phyloP scores from a whole-genome alignment of 106 monocot species.

The Dendrobium chrysotoxum region DNA sequence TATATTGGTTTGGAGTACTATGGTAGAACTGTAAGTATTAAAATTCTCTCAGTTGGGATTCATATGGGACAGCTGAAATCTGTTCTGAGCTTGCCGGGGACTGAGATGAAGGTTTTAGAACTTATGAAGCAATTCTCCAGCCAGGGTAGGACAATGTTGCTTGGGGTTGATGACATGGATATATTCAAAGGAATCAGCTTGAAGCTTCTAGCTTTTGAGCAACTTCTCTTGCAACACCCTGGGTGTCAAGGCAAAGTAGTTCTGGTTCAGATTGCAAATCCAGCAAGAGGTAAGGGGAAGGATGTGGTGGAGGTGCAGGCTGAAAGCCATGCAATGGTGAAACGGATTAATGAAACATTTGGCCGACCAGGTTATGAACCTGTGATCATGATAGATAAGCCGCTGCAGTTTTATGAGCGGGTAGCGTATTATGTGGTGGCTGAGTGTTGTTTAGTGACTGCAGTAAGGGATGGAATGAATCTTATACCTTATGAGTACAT shows the following conservation, averaged over 20 bases:
- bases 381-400: slow-evolving; percentile 48
- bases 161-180: slow-evolving; percentile 75
- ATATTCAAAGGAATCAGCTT: slow-evolving; percentile 73
- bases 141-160: slow-evolving; percentile 32
- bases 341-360: slow-evolving; percentile 49
- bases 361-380: slow-evolving; percentile 45
- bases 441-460: slow-evolving; percentile 64
- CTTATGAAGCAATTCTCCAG: slow-evolving; percentile 37
- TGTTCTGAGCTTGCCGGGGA: slow-evolving; percentile 34
- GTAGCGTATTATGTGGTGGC: slow-evolving; percentile 66
- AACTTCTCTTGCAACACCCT: slow-evolving; percentile 41
- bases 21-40: slow-evolving; percentile 54
- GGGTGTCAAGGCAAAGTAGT: slow-evolving; percentile 46
- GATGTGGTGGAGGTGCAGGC: slow-evolving; percentile 52
- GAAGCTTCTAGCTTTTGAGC: slow-evolving; percentile 63
- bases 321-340: slow-evolving; percentile 44
- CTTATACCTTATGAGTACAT: slow-evolving; percentile 71
- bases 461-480: slow-evolving; percentile 80
- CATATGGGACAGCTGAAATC: slow-evolving; percentile 59
- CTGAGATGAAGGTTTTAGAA: slow-evolving; percentile 34
- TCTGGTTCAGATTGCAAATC: slow-evolving; percentile 67
- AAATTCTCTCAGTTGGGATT: slow-evolving; percentile 74
- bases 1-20: slow-evolving; percentile 73
- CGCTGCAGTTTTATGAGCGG: slow-evolving; percentile 51
- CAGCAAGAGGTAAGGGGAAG: slow-evolving; percentile 54